Evolutionary conservation across 768 basidiomycete genomes (phyloP), one percentile per base, ranked within the genome.

Genomic region (Collybia nuda): DNA sequence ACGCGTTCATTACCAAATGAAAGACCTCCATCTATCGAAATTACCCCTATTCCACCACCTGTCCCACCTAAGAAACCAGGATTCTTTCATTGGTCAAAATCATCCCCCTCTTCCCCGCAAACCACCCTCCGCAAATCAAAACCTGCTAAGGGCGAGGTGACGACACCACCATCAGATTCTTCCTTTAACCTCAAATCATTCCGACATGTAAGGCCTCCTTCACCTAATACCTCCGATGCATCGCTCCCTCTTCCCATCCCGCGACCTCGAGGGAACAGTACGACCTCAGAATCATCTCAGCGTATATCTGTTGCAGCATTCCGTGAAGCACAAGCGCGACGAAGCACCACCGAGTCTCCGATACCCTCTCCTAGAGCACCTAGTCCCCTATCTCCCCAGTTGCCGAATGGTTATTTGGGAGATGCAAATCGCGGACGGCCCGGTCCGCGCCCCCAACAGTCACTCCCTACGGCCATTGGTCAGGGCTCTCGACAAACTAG

Each of bases 271-370:
- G 80, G 75, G 18, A 69, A 72, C 39, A 86, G 85, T 64, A 57
- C 74, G 53, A 76, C 78, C 15, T 85, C 85, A 2, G 85, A 88
- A 36, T 72, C 81, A 5, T 83, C 84, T 1, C 88, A 88, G 54
- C 79, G 87, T 47, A 90, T 91, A 21, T 86, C 86, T 6, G 84
- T 91, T 26, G 89, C 87, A 2, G 89, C 89, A 2, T 91, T 91
- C 62, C 80, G 86, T 47, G 88, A 90, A 70, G 86, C 80, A 17
- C 86, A 88, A 49, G 85, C 87, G 3, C 71, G 87, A 37, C 75
- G 84, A 42, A 84, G 83, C 56, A 65, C 74, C 22, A 75, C 85
- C 11, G 80, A 77, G 46, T 87, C 85, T 0, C 86, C 87, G 8
- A 74, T 67, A 0, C 78, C 84, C 24, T 79, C 61, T 0, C 35